These are phyloP conservation scores for Pelagomonas calceolata DNA, from an alignment of 108 stramenopile genomes.

Conservation along the genomic window DNA sequence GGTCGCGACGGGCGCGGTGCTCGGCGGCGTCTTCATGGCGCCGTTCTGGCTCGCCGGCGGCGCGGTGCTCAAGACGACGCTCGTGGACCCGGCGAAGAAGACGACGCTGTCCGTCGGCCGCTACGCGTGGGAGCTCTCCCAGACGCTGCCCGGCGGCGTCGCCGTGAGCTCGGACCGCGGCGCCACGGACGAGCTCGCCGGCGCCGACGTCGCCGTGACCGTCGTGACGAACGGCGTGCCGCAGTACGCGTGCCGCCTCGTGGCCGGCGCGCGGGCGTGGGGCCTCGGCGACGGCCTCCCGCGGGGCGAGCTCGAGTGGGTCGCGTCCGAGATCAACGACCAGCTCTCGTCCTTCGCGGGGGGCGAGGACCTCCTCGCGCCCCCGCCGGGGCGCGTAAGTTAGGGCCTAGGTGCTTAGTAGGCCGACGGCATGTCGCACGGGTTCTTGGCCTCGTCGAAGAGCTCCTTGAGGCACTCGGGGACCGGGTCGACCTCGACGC, in stretches of 20 bases:
- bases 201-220: constrained; percentile 16
- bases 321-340: constrained; percentile 13
- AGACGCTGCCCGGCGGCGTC: constrained; percentile 11
- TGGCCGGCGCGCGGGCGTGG: neutral
- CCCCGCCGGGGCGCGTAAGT: no score
- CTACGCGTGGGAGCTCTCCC: constrained; percentile 28
- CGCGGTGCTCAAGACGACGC: constrained; percentile 23
- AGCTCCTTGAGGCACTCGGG: no score
- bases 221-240: constrained; percentile 22
- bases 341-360: no score
- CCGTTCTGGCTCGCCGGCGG: constrained; percentile 41
- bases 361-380: no score
- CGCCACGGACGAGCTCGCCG: constrained; percentile 19
- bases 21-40: constrained; percentile 19
- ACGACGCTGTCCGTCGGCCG: constrained; percentile 23
- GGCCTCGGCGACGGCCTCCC: constrained; percentile 11
- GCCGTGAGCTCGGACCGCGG: constrained; percentile 12
- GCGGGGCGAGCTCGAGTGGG: constrained; percentile 12
- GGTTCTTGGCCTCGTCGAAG: no score
- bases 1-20: constrained; percentile 12
- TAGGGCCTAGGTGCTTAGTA: no score
- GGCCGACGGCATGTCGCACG: no score
- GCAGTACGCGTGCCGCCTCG: constrained; percentile 14
- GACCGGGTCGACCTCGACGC: no score
- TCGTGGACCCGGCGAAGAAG: constrained; percentile 24